Conservation (phyloP, 1,284 basidiomycete species). For the Sporisorium iseilematis-ciliati region DNA sequence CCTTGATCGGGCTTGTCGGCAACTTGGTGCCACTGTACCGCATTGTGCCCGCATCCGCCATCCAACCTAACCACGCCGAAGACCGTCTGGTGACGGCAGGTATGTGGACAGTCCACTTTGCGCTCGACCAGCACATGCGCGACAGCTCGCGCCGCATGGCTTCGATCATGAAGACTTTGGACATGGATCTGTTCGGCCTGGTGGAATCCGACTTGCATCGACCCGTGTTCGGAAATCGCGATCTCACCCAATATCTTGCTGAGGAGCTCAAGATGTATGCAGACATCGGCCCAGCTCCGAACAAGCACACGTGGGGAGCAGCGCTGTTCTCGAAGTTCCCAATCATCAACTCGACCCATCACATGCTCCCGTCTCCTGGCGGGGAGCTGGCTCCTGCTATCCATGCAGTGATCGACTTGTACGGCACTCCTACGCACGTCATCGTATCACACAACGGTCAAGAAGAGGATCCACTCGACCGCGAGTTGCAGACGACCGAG, state of each 20-base stretch:
- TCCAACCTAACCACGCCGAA: constrained; percentile 78
- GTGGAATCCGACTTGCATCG: constrained; percentile 88
- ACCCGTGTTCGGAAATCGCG: constrained; percentile 88
- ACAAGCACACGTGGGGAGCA: constrained; percentile 85
- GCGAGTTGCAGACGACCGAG: constrained; percentile 86
- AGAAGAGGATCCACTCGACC: constrained; percentile 87
- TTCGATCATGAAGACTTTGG: constrained; percentile 74
- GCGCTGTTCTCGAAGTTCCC: constrained; percentile 76
- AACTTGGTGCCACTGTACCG: constrained; percentile 70
- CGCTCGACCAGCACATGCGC: constrained; percentile 64
- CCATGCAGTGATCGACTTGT: constrained; percentile 86
- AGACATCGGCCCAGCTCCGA: constrained; percentile 84
- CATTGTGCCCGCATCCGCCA: constrained; percentile 73
- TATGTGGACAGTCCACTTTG: constrained; percentile 80
- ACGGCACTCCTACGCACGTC: constrained; percentile 83
- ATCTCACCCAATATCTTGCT: constrained; percentile 71
- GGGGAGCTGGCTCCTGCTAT: constrained; percentile 82
- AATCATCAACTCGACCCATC: constrained; percentile 88
- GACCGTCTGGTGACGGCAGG: constrained; percentile 84
- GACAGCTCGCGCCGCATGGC: constrained; percentile 76
- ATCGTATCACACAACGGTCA: constrained; percentile 93
- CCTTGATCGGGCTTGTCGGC: constrained; percentile 37
- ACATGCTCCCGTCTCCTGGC: constrained; percentile 85
- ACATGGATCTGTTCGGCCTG: constrained; percentile 72
- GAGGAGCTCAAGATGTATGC: constrained; percentile 80